A percentile compares a stretch with the other conserved stretches of the same genome.
These are phyloP conservation scores for Parasitella parasitica DNA, from an alignment of 371 early-diverging fungal species.

Conservation along the genomic window DNA sequence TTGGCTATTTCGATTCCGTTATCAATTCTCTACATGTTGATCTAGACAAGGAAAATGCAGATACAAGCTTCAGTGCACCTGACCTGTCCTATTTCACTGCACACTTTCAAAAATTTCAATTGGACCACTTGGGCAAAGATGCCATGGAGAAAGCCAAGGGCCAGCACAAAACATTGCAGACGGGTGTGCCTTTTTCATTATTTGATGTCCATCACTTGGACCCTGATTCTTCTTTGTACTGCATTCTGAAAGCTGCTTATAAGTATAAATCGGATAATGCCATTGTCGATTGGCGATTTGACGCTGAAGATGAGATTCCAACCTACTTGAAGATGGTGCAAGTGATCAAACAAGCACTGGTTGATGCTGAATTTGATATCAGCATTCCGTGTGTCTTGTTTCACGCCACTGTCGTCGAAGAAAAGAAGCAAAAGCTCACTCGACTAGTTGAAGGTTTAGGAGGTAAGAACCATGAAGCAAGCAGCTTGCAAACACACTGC, in stretches of 20 bases:
- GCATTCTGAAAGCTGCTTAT: constrained; percentile 56
- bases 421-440: constrained; percentile 40
- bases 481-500: too few species aligned
- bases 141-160: constrained; percentile 18
- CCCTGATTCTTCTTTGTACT: constrained; percentile 43
- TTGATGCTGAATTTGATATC: constrained; percentile 32
- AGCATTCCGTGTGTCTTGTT: constrained; percentile 46
- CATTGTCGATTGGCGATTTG: constrained; percentile 59
- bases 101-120: constrained; percentile 62
- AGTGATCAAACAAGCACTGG: constrained; percentile 41
- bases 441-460: constrained; percentile 43
- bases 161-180: constrained; percentile 11
- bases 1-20: constrained; percentile 55
- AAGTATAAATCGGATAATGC: constrained; percentile 46
- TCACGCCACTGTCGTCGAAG: constrained; percentile 39
- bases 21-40: constrained; percentile 43
- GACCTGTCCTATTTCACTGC: constrained; percentile 59
- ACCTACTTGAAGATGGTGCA: constrained; percentile 42
- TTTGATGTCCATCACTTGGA: constrained; percentile 43
- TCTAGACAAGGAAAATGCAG: constrained; percentile 42
- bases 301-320: constrained; percentile 37
- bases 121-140: constrained; percentile 49
- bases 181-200: constrained; percentile 55
- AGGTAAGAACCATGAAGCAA: constrained; percentile 34
- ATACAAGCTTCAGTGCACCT: constrained; percentile 46